Base-by-base conservation (phyloP, 495 filamentous ascomycete species). In the Penicillium samsonianum region DNA sequence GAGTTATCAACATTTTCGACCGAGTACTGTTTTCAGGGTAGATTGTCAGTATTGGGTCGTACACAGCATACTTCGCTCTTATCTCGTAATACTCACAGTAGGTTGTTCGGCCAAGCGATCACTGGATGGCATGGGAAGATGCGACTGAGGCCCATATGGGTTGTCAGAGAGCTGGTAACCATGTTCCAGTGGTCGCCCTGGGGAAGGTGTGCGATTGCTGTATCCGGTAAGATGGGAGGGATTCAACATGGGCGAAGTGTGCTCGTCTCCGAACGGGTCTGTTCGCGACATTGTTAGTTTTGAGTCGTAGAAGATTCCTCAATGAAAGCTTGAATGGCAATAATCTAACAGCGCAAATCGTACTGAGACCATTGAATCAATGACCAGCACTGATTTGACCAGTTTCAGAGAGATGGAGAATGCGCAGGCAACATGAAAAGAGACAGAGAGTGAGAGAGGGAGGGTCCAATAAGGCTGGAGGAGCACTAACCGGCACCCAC, bases 151-250 rank as follows among this genome's bases (percentile, higher is more conserved):
- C 6, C 65, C 72, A 60, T 89, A 89, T 28, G 85, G 80, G 51
- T 81, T 77, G 65, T 90, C 87, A n/a, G 88, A 81, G 3, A 90
- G 75, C 61, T 91, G 87, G 66, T 91, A 91, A 43, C 82, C 81
- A 53, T 9, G 45, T 4, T 84, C 78, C 25, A 87, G 80, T 26
- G 82, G 80, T 57, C 83, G 81, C 35, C 80, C 82, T 43, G 78
- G 81, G 28, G 77, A 83, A 23, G 78, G 78, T 19, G 83, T 78
- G 49, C 78, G 78, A 57, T 73, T 74, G 49, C 42, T 58, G 42
- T 63, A 67, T 46, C 44, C 43, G 59, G 82, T 82, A 74, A 84
- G 78, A 31, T 80, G 74, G 74, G 73, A 70, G 50, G 78, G 78
- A 60, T 78, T 67, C 79, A 82, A 80, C 25, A 71, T 67, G 26